Evolutionary conservation across 2,329 filamentous ascomycete genomes (phyloP).

Genomic region (Fusarium tjaetaba): DNA sequence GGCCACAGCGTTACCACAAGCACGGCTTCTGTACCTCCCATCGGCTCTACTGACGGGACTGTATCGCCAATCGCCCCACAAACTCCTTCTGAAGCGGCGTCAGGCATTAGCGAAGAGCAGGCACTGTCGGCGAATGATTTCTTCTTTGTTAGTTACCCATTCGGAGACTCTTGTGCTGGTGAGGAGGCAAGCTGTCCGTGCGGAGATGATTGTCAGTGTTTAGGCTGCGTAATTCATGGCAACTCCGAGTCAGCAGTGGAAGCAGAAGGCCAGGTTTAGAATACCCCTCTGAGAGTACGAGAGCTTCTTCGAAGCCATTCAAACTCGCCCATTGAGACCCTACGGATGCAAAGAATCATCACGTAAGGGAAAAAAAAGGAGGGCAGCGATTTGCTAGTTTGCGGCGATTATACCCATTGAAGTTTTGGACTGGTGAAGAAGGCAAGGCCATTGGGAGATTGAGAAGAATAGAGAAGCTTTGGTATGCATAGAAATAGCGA

Average conservation of each 20-base stretch:
- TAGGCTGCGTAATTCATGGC: slow-evolving; percentile 66
- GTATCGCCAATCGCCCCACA: slow-evolving; percentile 54
- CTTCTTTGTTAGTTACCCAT: slow-evolving; percentile 68
- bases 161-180: slow-evolving; percentile 59
- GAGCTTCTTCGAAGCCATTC: background rate
- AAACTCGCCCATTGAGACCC: background rate
- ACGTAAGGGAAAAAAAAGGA: background rate
- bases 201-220: slow-evolving; percentile 67
- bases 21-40: slow-evolving; percentile 20
- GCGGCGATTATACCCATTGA: slow-evolving; percentile 28
- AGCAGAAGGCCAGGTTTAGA: slow-evolving; percentile 6
- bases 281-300: background rate
- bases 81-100: slow-evolving; percentile 60
- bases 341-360: background rate
- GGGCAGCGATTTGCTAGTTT: background rate
- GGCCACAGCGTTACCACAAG: slow-evolving; percentile 24
- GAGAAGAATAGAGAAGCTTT: background rate
- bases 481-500: background rate
- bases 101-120: slow-evolving; percentile 60
- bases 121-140: slow-evolving; percentile 63
- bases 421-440: slow-evolving; percentile 7
- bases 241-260: slow-evolving; percentile 37
- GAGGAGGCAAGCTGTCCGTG: slow-evolving; percentile 64
- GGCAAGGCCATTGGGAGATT: background rate
- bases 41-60: slow-evolving; percentile 40